A percentile compares a stretch with the other conserved stretches of the same genome.
Evolutionary conservation across 495 filamentous ascomycete species (phyloP).

Genomic region (Xylaria telfairii): DNA sequence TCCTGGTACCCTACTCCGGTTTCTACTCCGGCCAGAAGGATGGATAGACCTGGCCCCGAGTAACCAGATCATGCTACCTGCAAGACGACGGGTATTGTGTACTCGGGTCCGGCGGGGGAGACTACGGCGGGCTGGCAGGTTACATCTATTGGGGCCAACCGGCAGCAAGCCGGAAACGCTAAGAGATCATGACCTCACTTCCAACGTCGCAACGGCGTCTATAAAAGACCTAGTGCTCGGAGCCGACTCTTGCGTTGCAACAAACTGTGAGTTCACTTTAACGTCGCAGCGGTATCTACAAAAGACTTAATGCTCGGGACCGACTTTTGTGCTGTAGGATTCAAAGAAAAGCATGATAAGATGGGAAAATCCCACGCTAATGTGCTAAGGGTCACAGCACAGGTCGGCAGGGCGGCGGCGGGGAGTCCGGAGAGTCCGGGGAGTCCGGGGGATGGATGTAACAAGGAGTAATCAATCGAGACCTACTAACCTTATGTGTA

Average conservation of each 20-base stretch:
- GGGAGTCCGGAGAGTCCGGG: not conserved
- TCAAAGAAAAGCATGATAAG: not conserved
- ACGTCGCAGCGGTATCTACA: not conserved
- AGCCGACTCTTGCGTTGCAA: not conserved
- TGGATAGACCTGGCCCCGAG: not conserved
- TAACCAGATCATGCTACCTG: not conserved
- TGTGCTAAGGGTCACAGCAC: not conserved
- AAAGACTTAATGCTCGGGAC: not conserved
- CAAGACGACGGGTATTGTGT: not conserved
- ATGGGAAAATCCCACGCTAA: not conserved
- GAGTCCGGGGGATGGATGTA: not conserved
- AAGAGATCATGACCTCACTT: not conserved
- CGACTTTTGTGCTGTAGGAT: not conserved
- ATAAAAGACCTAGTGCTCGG: not conserved
- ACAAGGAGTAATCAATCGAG: too few relatives aligned
- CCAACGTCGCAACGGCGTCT: not conserved
- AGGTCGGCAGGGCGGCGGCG: not conserved
- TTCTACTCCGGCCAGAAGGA: not conserved
- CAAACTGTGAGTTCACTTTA: too few relatives aligned
- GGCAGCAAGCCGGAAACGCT: not conserved
- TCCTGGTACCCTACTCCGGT: not conserved
- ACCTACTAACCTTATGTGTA: too few relatives aligned
- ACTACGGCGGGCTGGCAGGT: not conserved
- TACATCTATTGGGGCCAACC: not conserved
- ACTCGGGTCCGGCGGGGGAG: not conserved